A percentile compares a stretch with the other conserved stretches of the same genome.
Conservation (phyloP, 345 rosid genomes). For the Passiflora organensis region DNA sequence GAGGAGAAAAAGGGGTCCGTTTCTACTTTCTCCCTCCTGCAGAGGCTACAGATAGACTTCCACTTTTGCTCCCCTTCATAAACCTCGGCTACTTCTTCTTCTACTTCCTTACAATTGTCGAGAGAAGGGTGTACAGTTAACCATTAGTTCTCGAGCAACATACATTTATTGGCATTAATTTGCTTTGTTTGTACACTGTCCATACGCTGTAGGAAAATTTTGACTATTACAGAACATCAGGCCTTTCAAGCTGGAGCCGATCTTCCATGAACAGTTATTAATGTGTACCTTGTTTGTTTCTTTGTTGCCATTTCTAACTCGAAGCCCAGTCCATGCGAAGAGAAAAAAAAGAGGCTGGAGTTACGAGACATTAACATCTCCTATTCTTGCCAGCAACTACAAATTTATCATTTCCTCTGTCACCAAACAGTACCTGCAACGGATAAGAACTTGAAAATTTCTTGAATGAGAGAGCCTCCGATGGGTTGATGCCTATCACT, state of each 20-base stretch:
- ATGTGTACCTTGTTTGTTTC: too few species aligned
- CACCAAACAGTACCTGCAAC: too few species aligned
- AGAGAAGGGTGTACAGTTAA: not conserved
- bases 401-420: too few species aligned
- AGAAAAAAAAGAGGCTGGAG: too few species aligned
- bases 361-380: too few species aligned
- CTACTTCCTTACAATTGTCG: constrained; percentile 1
- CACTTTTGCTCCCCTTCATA: constrained; percentile 23
- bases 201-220: too few species aligned
- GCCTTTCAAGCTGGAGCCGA: not conserved
- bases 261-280: too few species aligned
- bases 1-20: constrained; percentile 40
- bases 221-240: not conserved
- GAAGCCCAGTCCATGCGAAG: too few species aligned
- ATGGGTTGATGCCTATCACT: constrained; percentile 78
- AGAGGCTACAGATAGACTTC: constrained; percentile 63
- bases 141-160: not conserved
- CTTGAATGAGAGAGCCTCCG: constrained; percentile 66
- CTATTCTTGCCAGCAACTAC: too few species aligned
- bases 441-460: constrained; percentile 48
- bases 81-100: constrained; percentile 1
- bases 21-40: constrained; percentile 31
- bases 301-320: too few species aligned
- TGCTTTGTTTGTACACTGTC: too few species aligned
- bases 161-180: not conserved